Base-by-base conservation (phyloP, 441 rosid species). In the Populus hybrid region DNA sequence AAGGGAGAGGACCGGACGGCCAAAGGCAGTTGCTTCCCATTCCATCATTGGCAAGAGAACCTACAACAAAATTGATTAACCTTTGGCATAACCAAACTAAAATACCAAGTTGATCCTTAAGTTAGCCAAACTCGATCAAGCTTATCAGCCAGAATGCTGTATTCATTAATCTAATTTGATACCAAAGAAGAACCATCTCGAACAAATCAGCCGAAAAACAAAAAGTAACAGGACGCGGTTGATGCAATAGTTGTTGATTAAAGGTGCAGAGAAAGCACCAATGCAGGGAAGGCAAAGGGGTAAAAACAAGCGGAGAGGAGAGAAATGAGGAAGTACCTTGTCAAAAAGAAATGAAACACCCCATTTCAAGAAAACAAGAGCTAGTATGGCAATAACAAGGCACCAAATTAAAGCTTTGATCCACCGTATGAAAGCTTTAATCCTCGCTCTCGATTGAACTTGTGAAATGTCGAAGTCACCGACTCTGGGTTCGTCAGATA, bases 1-100 rank as follows among this genome's bases (percentile, higher is more conserved):
- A 24, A 88, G 53, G 7, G 97, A 93, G 19, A 96, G 99, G 80
- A 81, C 90, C 9, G 99, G 99, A 82, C 91, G 98, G 21, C 98
- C 98, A 76, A 96, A 96, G 14, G 98, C 96, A 79, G 98, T 94
- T 82, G 99, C 96, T 87, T 96, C 98, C 99, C 99, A 96, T 85
- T 89, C 85, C 95, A 96, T 80, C 3, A 92, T 84, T 9, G 99
- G 99, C 77, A 85, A 66, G 69, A 96, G 94, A 84, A 92, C 89
- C 99, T 96, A 80, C 77, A 85, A 23, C 18, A 24, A 64, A 78
- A 78, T 24, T 18, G 59, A 75, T 24, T 46, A 57, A 67, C 38
- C 57, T 69, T 75, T 12, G 21, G 65, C 42, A 30, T 34, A 74
- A 67, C 50, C 59, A 70, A 57, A 69, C 77, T n/a, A 26, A 36